Conservation (phyloP, 352 stramenopile species). For the Globisporangium yorkense region DNA sequence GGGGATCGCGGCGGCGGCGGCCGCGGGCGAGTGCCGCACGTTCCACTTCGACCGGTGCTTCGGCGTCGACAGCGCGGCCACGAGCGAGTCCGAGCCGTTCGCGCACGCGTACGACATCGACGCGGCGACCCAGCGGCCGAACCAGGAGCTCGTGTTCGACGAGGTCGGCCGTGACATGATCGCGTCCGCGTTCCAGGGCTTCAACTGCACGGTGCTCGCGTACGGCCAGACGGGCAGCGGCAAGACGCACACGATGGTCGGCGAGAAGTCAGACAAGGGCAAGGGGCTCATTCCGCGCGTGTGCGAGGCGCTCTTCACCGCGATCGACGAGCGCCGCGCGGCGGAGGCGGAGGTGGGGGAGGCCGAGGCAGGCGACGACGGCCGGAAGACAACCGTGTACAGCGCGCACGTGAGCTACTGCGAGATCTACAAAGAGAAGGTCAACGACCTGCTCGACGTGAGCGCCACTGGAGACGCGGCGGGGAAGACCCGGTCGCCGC, state of each 20-base stretch:
- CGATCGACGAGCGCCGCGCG: conserved; percentile 41
- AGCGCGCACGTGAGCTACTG: conserved; percentile 67
- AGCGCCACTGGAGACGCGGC: neutral
- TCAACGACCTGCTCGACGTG: conserved; percentile 73
- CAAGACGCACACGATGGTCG: conserved; percentile 85
- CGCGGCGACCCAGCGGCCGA: conserved; percentile 31
- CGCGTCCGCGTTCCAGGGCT: conserved; percentile 67
- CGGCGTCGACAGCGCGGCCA: conserved; percentile 27
- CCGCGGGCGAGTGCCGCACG: conserved; percentile 43
- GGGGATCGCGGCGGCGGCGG: conserved; percentile 25
- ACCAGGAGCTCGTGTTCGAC: conserved; percentile 75
- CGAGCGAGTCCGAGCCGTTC: conserved; percentile 29
- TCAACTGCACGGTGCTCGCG: conserved; percentile 80
- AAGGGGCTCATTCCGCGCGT: conserved; percentile 77
- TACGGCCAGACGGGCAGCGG: conserved; percentile 80
- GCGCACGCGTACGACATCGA: conserved; percentile 37
- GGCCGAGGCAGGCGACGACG: conserved; percentile 10
- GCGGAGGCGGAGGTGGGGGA: conserved; percentile 16
- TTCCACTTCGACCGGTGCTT: conserved; percentile 84
- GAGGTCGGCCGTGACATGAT: conserved; percentile 70
- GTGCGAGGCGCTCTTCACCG: conserved; percentile 70
- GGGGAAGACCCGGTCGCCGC: conserved; percentile 23
- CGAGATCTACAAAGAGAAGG: conserved; percentile 87
- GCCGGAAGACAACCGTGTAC: conserved; percentile 30
- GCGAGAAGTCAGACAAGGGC: conserved; percentile 44